Evolutionary conservation across 129 eudicot species (phyloP).

Genomic region (Artemisia tridentata): DNA sequence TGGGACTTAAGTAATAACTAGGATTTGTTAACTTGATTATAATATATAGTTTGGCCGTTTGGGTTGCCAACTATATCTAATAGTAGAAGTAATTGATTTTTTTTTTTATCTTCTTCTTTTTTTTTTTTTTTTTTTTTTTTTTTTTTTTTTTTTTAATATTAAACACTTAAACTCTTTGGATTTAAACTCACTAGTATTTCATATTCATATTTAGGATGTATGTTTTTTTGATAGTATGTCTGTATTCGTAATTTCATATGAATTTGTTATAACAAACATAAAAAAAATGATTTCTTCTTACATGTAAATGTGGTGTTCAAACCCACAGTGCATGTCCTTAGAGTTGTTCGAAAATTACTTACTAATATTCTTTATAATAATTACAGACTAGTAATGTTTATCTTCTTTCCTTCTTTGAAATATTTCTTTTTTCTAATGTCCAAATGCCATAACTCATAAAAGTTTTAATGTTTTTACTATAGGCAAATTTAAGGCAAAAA

Average conservation of each 20-base stretch:
- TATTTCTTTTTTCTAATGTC: neutral
- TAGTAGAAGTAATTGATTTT: too few species aligned
- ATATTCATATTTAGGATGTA: too few species aligned
- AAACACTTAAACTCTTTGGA: too few species aligned
- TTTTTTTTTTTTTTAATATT: too few species aligned
- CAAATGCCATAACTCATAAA: neutral
- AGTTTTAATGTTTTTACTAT: neutral
- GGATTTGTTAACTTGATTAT: constrained; percentile 11
- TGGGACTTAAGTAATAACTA: neutral
- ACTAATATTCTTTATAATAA: neutral
- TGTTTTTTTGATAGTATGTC: too few species aligned
- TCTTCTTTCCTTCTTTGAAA: neutral
- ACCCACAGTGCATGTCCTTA: constrained; percentile 7
- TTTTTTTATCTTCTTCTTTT: too few species aligned
- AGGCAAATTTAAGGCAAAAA: neutral
- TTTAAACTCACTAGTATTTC: too few species aligned
- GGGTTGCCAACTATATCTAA: constrained; percentile 28
- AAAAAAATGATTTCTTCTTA: neutral
- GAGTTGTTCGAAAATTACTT: neutral
- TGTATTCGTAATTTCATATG: too few species aligned
- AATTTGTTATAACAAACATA: constrained; percentile 7
- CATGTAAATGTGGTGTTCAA: constrained; percentile 10
- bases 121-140: too few species aligned
- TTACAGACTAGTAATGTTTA: neutral
- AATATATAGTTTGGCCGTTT: constrained; percentile 30